A percentile compares a stretch with the other conserved stretches of the same genome.
Evolutionary conservation across 108 stramenopile genomes (phyloP).

Genomic region (Pseudonitzschia delicatissima): DNA sequence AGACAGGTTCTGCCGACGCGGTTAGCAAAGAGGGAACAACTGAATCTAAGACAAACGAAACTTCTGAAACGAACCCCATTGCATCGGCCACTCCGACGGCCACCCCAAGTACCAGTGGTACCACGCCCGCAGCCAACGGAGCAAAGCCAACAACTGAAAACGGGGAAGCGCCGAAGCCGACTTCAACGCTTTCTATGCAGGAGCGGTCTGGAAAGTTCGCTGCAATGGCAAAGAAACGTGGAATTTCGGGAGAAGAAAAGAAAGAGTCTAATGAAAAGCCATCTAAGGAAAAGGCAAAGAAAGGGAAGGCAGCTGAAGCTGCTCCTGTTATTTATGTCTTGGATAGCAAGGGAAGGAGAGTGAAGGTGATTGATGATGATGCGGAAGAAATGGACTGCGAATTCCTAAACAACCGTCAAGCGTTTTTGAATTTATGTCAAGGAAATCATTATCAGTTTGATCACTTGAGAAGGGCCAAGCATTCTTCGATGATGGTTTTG

Average conservation of each 20-base stretch:
- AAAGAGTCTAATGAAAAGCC: conserved; percentile 16
- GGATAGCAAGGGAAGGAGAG: conserved; percentile 79
- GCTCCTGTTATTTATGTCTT: conserved; percentile 42
- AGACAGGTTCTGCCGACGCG: neutral
- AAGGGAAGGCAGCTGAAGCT: conserved; percentile 34
- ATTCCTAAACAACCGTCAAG: conserved; percentile 87
- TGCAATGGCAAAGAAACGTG: conserved; percentile 75
- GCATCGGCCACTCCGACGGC: conserved; percentile 4
- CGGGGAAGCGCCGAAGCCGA: neutral
- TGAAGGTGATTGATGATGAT: conserved; percentile 87
- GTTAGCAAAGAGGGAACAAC: too few species aligned
- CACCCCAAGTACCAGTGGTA: conserved; percentile 1
- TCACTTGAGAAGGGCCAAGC: conserved; percentile 94
- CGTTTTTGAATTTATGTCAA: conserved; percentile 85
- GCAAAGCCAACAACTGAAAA: conserved; percentile 2
- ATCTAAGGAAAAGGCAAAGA: conserved; percentile 32
- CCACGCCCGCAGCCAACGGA: conserved; percentile 5
- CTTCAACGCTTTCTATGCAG: conserved; percentile 21
- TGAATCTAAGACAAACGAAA: neutral
- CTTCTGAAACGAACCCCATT: conserved; percentile 5
- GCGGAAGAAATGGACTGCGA: conserved; percentile 87
- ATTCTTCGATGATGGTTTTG: conserved; percentile 98
- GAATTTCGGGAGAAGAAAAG: conserved; percentile 35
- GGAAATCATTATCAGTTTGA: conserved; percentile 99
- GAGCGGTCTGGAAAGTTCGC: conserved; percentile 70